These are phyloP conservation scores for Microcera coccophila DNA, from an alignment of 2,329 filamentous ascomycete genomes.

Conservation along the genomic window DNA sequence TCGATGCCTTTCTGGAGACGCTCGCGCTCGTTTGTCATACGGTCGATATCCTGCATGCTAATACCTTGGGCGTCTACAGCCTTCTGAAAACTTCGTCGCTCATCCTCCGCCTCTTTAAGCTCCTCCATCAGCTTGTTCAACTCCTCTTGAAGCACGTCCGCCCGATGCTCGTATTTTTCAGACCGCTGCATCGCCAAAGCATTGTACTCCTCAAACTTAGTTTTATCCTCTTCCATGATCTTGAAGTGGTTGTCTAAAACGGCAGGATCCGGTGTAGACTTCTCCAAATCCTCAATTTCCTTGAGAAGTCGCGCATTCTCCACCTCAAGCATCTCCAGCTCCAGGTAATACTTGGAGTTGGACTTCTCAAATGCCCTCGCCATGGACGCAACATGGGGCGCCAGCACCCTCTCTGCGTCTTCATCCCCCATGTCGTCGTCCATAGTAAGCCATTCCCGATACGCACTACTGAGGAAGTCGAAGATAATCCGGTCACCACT, in stretches of 20 bases:
- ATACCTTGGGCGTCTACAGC: conserved; percentile 91
- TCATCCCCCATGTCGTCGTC: conserved; percentile 85
- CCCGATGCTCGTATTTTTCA: conserved; percentile 80
- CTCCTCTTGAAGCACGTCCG: conserved; percentile 79
- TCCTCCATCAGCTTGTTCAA: conserved; percentile 74
- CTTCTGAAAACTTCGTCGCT: conserved; percentile 74
- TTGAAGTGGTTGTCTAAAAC: conserved; percentile 86
- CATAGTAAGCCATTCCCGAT: conserved; percentile 89
- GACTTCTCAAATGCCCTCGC: conserved; percentile 78
- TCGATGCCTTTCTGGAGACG: conserved; percentile 87
- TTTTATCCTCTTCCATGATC: conserved; percentile 88
- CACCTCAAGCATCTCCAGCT: conserved; percentile 79
- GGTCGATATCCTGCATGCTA: conserved; percentile 97
- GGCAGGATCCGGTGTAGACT: conserved; percentile 76
- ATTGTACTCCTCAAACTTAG: conserved; percentile 96
- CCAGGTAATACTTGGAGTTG: conserved; percentile 79
- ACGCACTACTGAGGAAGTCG: conserved; percentile 83
- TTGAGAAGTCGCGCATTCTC: conserved; percentile 77
- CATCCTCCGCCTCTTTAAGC: conserved; percentile 74
- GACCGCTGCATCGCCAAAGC: conserved; percentile 76
- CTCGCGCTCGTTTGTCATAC: conserved; percentile 94
- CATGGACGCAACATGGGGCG: conserved; percentile 85
- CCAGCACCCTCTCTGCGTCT: conserved; percentile 72
- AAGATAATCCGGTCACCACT: conserved; percentile 90
- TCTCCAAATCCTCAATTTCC: conserved; percentile 86